These are phyloP conservation scores for Phytomonas sp. DNA, from an alignment of 208 protist species.

Conservation along the genomic window DNA sequence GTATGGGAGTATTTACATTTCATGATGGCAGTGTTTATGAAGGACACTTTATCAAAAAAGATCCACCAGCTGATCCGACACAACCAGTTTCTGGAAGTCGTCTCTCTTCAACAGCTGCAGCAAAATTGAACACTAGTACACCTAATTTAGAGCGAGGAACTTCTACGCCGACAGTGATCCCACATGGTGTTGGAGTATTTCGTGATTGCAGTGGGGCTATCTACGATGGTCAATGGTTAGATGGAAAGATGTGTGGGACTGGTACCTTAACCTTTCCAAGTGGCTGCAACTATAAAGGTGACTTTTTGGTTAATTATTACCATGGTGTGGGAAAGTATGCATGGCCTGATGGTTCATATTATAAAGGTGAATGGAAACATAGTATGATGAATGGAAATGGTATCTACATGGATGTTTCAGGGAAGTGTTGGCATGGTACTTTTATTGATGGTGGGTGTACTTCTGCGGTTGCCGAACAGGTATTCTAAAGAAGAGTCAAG, in stretches of 20 bases:
- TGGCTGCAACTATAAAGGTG: conserved; percentile 46
- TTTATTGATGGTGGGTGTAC: conserved; percentile 50
- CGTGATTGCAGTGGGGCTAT: conserved; percentile 44
- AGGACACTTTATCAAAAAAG: conserved; percentile 29
- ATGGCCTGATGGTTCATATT: conserved; percentile 84
- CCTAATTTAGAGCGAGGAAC: neutral
- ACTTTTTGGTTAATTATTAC: conserved; percentile 46
- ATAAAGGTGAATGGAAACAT: conserved; percentile 75
- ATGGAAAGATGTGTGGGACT: conserved; percentile 60
- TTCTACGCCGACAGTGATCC: conserved; percentile 7
- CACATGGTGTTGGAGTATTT: conserved; percentile 21
- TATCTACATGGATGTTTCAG: conserved; percentile 55
- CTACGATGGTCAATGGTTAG: conserved; percentile 81
- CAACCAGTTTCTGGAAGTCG: conserved; percentile 6
- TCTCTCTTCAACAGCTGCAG: conserved; percentile 7
- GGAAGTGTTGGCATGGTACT: conserved; percentile 66
- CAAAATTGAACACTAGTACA: conserved; percentile 8
- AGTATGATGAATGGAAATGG: conserved; percentile 83
- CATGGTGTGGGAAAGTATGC: conserved; percentile 67
- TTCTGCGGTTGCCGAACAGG: conserved; percentile 42
- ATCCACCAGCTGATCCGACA: conserved; percentile 9
- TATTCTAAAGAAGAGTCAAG: conserved; percentile 18
- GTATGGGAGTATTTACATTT: conserved; percentile 39
- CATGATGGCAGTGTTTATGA: conserved; percentile 66
- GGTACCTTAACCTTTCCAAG: conserved; percentile 48